phyloP scores from a whole-genome alignment of 1,139 yeast species.

The Yamadazyma pseudoaaseri region DNA sequence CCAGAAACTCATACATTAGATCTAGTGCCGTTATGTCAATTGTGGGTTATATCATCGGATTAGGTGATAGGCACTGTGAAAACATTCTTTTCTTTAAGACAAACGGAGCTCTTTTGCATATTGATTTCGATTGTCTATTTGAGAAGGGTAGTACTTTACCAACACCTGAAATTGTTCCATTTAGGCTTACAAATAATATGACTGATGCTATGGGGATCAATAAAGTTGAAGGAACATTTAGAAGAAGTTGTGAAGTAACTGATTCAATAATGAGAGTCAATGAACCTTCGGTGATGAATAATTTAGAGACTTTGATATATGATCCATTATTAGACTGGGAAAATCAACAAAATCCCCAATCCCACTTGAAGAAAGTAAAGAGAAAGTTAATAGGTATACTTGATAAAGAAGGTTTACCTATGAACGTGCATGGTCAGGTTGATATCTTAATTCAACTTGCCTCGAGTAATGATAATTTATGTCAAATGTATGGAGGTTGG shows the following conservation, averaged over 20 bases:
- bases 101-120: conserved; percentile 83
- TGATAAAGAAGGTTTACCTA: conserved; percentile 77
- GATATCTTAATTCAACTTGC: conserved; percentile 88
- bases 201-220: conserved; percentile 89
- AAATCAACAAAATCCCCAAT: conserved; percentile 50
- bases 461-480: conserved; percentile 63
- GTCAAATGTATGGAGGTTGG: conserved; percentile 96
- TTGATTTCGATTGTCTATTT: conserved; percentile 94
- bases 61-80: conserved; percentile 97
- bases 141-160: conserved; percentile 75
- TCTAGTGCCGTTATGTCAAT: conserved; percentile 96
- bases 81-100: conserved; percentile 74
- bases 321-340: conserved; percentile 86
- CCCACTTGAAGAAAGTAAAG: conserved; percentile 72
- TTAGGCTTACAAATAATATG: conserved; percentile 84
- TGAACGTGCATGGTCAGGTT: conserved; percentile 91
- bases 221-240: conserved; percentile 87
- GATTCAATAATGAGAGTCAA: conserved; percentile 68
- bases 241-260: conserved; percentile 85
- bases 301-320: conserved; percentile 86
- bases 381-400: conserved; percentile 80
- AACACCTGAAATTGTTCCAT: conserved; percentile 92
- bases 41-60: conserved; percentile 86
- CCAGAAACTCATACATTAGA: conserved; percentile 71
- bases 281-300: conserved; percentile 88